Evolutionary conservation across 2,329 filamentous ascomycete species (phyloP).

Genomic region (Coniochaeta pulveracea): DNA sequence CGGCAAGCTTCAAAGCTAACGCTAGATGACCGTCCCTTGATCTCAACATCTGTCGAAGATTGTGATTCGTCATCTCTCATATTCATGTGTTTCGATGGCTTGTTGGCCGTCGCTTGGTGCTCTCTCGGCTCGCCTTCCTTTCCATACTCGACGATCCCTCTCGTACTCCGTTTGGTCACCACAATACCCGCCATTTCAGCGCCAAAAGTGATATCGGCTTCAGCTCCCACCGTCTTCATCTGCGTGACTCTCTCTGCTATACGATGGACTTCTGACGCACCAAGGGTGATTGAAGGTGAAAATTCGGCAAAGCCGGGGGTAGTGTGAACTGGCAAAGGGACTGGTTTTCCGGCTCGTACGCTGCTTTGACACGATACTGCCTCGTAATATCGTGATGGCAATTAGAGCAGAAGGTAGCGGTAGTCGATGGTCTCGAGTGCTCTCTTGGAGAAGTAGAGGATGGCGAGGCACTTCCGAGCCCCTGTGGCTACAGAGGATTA

Average conservation of each 20-base stretch:
- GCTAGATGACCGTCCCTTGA: neutral
- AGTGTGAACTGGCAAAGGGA: neutral
- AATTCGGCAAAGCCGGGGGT: neutral
- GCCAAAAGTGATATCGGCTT: too few species aligned
- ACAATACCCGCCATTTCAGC: constrained; percentile 7
- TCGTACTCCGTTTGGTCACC: constrained; percentile 11
- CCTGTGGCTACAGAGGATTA: constrained; percentile 2
- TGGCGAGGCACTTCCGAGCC: neutral
- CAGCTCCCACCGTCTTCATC: constrained; percentile 3
- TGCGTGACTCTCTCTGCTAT: neutral
- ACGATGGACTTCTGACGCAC: neutral
- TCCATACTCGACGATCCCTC: constrained; percentile 10
- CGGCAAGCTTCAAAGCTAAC: too few species aligned
- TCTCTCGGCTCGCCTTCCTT: constrained; percentile 8
- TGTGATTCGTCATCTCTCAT: neutral
- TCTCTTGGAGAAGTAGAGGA: neutral
- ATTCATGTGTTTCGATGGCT: neutral
- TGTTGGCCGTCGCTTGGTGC: constrained; percentile 2
- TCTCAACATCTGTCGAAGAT: neutral
- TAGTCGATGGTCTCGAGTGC: neutral
- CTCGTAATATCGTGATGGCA: too few species aligned
- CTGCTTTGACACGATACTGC: neutral
- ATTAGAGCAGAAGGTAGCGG: neutral
- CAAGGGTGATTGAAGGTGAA: neutral
- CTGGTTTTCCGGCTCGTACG: too few species aligned